These are phyloP conservation scores for Blastomyces emzantsi DNA, from an alignment of 2,329 filamentous ascomycete species.

Conservation along the genomic window DNA sequence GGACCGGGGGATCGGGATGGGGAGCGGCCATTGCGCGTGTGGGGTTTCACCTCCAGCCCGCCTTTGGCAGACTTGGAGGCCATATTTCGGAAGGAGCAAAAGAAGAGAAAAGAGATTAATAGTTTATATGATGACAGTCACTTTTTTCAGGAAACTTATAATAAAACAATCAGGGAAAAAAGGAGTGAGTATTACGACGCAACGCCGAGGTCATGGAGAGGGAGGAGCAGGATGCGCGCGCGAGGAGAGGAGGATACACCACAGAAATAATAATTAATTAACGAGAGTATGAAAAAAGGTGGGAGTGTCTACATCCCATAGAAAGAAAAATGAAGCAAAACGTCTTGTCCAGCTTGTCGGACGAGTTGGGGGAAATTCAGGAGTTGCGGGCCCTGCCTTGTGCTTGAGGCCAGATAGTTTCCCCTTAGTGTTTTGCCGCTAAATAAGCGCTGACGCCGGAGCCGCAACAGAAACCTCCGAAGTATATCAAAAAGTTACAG, in stretches of 20 bases:
- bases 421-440: background rate
- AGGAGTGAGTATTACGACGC: background rate
- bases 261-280: conserved; percentile 19
- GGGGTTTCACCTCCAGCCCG: conserved; percentile 30
- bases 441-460: background rate
- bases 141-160: background rate
- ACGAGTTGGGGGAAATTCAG: conserved; percentile 6
- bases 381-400: background rate
- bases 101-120: conserved; percentile 13
- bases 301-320: conserved; percentile 29
- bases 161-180: background rate
- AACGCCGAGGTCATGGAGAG: conserved; percentile 1
- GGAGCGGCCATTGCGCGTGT: conserved; percentile 28
- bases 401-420: conserved; percentile 5
- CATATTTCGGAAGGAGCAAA: conserved; percentile 11
- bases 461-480: background rate
- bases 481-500: background rate
- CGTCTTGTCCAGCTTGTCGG: conserved; percentile 12
- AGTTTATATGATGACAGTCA: conserved; percentile 2
- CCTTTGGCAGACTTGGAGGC: conserved; percentile 21
- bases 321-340: conserved; percentile 19
- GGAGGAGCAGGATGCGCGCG: background rate
- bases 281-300: conserved; percentile 30
- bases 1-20: conserved; percentile 33
- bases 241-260: background rate